phyloP scores from a whole-genome alignment of 2,329 filamentous ascomycete species.

The Fusarium nygamai region DNA sequence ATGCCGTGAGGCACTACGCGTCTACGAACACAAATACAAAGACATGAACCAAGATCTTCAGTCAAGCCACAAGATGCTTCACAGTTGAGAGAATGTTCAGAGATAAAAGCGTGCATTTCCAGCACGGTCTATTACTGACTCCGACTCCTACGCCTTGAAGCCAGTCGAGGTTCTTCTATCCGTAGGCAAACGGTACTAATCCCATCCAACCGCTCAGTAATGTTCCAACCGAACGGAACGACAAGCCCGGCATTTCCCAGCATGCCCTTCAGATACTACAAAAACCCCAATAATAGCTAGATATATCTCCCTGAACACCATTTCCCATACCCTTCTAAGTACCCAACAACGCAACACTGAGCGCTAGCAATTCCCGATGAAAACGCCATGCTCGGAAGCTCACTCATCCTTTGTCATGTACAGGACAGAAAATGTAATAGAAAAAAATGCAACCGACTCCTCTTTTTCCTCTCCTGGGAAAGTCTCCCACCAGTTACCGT shows the following conservation, averaged over 20 bases:
- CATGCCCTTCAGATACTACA: slow-evolving; percentile 28
- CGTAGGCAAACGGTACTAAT: slow-evolving; percentile 41
- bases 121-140: slow-evolving; percentile 43
- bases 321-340: slow-evolving; percentile 8
- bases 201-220: slow-evolving; percentile 41
- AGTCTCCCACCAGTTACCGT: slow-evolving; percentile 15
- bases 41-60: not conserved
- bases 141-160: slow-evolving; percentile 42
- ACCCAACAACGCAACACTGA: slow-evolving; percentile 2
- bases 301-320: slow-evolving; percentile 15
- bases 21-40: slow-evolving; percentile 9
- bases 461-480: slow-evolving; percentile 36
- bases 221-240: slow-evolving; percentile 43
- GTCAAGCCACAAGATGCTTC: not conserved
- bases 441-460: slow-evolving; percentile 37
- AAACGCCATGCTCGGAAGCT: slow-evolving; percentile 37
- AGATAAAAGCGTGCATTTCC: slow-evolving; percentile 43
- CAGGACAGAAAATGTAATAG: slow-evolving; percentile 8
- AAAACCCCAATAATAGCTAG: slow-evolving; percentile 29
- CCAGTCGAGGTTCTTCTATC: slow-evolving; percentile 37
- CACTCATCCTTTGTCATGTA: slow-evolving; percentile 31
- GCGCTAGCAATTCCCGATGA: slow-evolving; percentile 4
- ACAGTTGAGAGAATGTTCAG: not conserved
- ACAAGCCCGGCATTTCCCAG: slow-evolving; percentile 32
- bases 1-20: slow-evolving; percentile 25